A percentile compares a stretch with the other conserved stretches of the same genome.
These are phyloP conservation scores for Physocladia obscura DNA, from an alignment of 192 early-diverging fungal genomes.

Conservation along the genomic window DNA sequence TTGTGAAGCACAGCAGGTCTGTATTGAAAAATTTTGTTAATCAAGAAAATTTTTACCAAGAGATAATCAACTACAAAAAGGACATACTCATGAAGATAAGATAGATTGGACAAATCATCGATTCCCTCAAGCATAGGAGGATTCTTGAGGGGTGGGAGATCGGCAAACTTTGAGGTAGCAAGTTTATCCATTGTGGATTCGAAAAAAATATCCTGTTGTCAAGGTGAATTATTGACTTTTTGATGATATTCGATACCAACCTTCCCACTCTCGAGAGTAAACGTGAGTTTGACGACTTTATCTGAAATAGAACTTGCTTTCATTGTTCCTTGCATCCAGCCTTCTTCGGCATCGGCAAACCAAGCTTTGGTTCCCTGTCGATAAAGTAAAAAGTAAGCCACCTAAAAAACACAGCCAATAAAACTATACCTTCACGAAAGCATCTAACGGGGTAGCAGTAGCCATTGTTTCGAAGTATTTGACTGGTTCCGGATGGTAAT, in stretches of 20 bases:
- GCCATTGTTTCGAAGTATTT: background rate
- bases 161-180: constrained; percentile 59
- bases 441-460: constrained; percentile 12
- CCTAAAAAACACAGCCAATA: background rate
- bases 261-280: constrained; percentile 59
- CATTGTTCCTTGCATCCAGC: constrained; percentile 76
- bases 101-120: constrained; percentile 23
- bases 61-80: background rate
- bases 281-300: constrained; percentile 63
- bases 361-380: constrained; percentile 68
- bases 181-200: constrained; percentile 72
- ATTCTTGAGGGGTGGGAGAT: constrained; percentile 89
- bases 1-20: constrained; percentile 25
- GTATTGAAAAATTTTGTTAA: background rate
- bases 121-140: constrained; percentile 77
- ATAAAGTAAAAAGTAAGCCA: background rate
- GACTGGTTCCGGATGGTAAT: too few species aligned
- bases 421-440: constrained; percentile 18
- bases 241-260: constrained; percentile 32
- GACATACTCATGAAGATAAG: constrained; percentile 29
- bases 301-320: constrained; percentile 41
- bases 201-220: constrained; percentile 67
- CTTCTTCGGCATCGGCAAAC: constrained; percentile 84
- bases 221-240: background rate
- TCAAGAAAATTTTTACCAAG: background rate